A percentile compares a stretch with the other conserved stretches of the same genome.
Conservation (phyloP, 2,329 filamentous ascomycete genomes). For the Colletotrichum falcatum region DNA sequence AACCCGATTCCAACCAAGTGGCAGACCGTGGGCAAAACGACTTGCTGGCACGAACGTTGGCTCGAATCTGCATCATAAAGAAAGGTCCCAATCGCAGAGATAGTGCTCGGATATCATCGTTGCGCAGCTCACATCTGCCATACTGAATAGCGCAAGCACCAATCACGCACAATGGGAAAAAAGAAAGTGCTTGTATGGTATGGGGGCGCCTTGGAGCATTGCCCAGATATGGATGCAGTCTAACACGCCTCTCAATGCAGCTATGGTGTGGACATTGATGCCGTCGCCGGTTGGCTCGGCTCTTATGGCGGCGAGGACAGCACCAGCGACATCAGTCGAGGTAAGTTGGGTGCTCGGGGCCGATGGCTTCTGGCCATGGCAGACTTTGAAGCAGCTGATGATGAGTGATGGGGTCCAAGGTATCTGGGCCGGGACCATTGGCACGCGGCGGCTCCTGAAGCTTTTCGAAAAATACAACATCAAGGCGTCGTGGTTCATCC, state of each 20-base stretch:
- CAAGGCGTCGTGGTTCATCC: slow-evolving; percentile 69
- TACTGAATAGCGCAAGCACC: background rate
- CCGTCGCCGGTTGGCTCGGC: slow-evolving; percentile 80
- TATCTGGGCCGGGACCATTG: slow-evolving; percentile 76
- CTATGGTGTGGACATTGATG: slow-evolving; percentile 80
- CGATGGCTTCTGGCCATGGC: background rate
- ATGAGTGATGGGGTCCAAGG: slow-evolving; percentile 49
- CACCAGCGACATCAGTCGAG: slow-evolving; percentile 77
- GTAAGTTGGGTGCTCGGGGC: slow-evolving; percentile 49
- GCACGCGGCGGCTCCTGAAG: slow-evolving; percentile 74
- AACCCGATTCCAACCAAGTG: background rate
- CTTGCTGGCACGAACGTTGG: background rate
- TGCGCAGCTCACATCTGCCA: background rate
- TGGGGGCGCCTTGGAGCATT: background rate
- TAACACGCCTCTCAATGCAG: slow-evolving; percentile 45
- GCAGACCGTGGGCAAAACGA: too few species aligned
- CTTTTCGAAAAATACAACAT: slow-evolving; percentile 80
- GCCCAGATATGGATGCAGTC: background rate
- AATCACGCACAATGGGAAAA: slow-evolving; percentile 42
- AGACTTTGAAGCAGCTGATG: slow-evolving; percentile 5
- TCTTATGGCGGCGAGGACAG: slow-evolving; percentile 81
- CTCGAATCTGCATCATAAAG: background rate
- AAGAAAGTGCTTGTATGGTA: slow-evolving; percentile 46
- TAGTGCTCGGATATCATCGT: background rate
- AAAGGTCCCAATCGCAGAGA: background rate